phyloP scores from a whole-genome alignment of 202 grass and related monocot species.

The Carex sylvatica region DNA sequence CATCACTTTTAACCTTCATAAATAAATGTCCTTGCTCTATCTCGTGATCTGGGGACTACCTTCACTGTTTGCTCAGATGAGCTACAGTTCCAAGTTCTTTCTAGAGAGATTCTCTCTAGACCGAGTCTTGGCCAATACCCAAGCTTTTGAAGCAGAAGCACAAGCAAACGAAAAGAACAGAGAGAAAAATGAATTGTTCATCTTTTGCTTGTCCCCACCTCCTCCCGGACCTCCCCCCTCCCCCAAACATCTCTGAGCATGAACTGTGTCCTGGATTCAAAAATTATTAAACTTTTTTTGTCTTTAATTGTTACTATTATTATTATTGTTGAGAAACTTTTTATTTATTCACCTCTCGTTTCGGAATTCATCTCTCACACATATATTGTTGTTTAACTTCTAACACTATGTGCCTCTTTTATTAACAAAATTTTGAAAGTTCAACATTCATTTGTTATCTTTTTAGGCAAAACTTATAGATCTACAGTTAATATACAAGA shows the following conservation, averaged over 20 bases:
- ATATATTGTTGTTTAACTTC: no score
- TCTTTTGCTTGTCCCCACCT: neutral
- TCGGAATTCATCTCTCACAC: no score
- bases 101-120: constrained; percentile 3
- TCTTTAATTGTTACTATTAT: neutral
- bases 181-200: constrained; percentile 10
- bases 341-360: no score
- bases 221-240: neutral
- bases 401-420: no score
- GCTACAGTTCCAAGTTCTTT: constrained; percentile 9
- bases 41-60: constrained; percentile 31
- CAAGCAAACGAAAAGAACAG: neutral
- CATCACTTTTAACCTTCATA: constrained; percentile 21
- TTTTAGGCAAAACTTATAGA: no score
- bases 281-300: neutral
- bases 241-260: neutral
- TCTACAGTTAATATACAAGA: no score
- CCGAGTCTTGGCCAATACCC: neutral
- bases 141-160: neutral
- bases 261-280: neutral
- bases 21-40: constrained; percentile 29
- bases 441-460: no score
- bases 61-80: constrained; percentile 29
- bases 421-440: no score
- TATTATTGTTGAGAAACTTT: neutral